Conservation (phyloP, 1,139 yeast genomes). For the Yamadazyma trypodendri region DNA sequence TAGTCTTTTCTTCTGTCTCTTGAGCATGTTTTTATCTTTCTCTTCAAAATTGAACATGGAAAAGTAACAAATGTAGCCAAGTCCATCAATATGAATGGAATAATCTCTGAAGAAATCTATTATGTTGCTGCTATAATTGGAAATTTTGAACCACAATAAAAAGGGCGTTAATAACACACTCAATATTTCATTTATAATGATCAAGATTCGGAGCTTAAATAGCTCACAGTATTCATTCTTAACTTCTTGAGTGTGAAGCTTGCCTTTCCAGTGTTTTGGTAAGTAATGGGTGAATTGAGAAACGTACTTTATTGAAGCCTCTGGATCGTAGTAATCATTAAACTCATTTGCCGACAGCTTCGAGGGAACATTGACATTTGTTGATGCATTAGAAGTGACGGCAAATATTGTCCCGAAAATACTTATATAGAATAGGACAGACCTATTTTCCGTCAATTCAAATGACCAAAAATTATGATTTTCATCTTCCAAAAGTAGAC, state of each 20-base stretch:
- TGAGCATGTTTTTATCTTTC: conserved; percentile 49
- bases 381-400: conserved; percentile 38
- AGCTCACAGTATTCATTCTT: conserved; percentile 78
- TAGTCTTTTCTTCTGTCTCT: conserved; percentile 15
- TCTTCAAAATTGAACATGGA: conserved; percentile 86
- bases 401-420: conserved; percentile 84
- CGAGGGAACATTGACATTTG: conserved; percentile 5
- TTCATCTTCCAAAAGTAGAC: conserved; percentile 85
- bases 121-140: conserved; percentile 68
- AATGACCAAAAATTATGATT: conserved; percentile 74
- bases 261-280: conserved; percentile 84
- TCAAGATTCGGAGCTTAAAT: conserved; percentile 69
- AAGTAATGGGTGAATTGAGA: conserved; percentile 87
- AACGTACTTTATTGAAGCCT: conserved; percentile 72
- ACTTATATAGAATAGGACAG: conserved; percentile 84
- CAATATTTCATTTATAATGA: conserved; percentile 75
- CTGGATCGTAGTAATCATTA: conserved; percentile 79
- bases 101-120: conserved; percentile 89
- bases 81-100: conserved; percentile 87
- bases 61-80: conserved; percentile 91
- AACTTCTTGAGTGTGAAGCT: conserved; percentile 77
- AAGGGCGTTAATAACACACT: conserved; percentile 86
- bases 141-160: conserved; percentile 79
- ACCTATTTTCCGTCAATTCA: conserved; percentile 78
- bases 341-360: conserved; percentile 30